Conservation (phyloP, 116 monocot genomes). For the Posidonia oceanica region DNA sequence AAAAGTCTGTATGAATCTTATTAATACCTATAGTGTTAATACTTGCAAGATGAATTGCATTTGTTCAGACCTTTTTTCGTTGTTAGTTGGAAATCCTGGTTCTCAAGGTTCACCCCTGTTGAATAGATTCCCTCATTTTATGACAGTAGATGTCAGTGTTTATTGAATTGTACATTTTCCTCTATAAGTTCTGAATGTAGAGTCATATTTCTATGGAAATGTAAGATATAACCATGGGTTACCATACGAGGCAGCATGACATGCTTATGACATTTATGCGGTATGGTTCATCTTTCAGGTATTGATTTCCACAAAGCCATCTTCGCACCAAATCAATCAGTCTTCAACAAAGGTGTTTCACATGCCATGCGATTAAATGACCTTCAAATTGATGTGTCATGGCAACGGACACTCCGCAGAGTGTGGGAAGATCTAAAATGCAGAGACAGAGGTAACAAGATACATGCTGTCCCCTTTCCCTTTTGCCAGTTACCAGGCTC, state of each 20-base stretch:
- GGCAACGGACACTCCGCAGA: constrained; percentile 60
- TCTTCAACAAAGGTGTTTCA: constrained; percentile 53
- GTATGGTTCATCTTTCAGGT: constrained; percentile 28
- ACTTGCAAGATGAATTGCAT: not conserved
- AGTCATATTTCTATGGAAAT: too few relatives aligned
- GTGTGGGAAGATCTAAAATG: constrained; percentile 44
- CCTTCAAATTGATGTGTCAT: constrained; percentile 51
- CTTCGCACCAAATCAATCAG: constrained; percentile 73
- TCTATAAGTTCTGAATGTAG: too few relatives aligned
- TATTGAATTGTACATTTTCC: too few relatives aligned
- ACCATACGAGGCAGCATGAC: not conserved
- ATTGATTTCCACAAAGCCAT: constrained; percentile 55
- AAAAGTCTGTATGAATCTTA: not conserved
- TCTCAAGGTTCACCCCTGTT: too few relatives aligned
- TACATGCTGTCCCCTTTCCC: not conserved
- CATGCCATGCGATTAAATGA: constrained; percentile 27
- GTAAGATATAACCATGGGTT: not conserved
- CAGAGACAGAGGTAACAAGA: constrained; percentile 8
- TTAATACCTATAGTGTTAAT: not conserved
- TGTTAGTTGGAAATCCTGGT: too few relatives aligned
- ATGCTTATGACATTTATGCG: not conserved
- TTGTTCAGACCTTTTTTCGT: not conserved
- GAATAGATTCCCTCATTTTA: too few relatives aligned
- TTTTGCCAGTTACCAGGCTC: not conserved
- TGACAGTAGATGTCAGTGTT: too few relatives aligned